Evolutionary conservation across 352 stramenopile genomes (phyloP).

Genomic region (Plasmopara viticola): DNA sequence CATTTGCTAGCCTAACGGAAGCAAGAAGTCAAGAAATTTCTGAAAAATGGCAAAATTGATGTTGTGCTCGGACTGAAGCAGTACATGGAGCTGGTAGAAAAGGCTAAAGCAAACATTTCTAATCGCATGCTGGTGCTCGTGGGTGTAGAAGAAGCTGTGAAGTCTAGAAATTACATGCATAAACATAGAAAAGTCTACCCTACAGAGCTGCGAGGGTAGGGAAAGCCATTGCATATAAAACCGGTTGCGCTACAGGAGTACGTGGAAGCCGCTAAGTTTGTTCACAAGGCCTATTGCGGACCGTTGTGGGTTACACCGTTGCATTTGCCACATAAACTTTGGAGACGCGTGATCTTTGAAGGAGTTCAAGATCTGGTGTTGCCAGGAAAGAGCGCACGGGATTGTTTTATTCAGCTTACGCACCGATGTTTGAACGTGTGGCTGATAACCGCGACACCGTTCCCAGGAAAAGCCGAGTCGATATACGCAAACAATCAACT

Average conservation of each 20-base stretch:
- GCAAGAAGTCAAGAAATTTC: constrained; percentile 72
- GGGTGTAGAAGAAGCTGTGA: constrained; percentile 67
- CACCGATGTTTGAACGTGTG: constrained; percentile 70
- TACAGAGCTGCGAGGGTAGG: constrained; percentile 26
- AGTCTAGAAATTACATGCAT: constrained; percentile 54
- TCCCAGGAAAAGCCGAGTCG: constrained; percentile 66
- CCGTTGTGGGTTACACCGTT: constrained; percentile 60
- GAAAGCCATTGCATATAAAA: constrained; percentile 41
- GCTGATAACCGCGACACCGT: constrained; percentile 82
- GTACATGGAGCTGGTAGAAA: constrained; percentile 45
- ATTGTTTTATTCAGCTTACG: constrained; percentile 84
- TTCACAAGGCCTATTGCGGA: constrained; percentile 76
- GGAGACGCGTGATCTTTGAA: constrained; percentile 81
- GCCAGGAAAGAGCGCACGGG: constrained; percentile 57
- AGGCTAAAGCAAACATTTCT: constrained; percentile 30
- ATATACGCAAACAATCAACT: constrained; percentile 89
- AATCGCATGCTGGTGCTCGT: constrained; percentile 81
- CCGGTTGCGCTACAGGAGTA: constrained; percentile 50
- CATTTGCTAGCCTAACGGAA: constrained; percentile 81
- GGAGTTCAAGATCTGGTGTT: constrained; percentile 83
- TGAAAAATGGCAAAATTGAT: constrained; percentile 54
- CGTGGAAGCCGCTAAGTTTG: constrained; percentile 66
- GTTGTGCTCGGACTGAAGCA: constrained; percentile 55
- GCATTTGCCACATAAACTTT: constrained; percentile 59
- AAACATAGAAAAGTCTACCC: constrained; percentile 53